Evolutionary conservation across 805 yeast species (phyloP).

Genomic region (Ogataea nonfermentans): DNA sequence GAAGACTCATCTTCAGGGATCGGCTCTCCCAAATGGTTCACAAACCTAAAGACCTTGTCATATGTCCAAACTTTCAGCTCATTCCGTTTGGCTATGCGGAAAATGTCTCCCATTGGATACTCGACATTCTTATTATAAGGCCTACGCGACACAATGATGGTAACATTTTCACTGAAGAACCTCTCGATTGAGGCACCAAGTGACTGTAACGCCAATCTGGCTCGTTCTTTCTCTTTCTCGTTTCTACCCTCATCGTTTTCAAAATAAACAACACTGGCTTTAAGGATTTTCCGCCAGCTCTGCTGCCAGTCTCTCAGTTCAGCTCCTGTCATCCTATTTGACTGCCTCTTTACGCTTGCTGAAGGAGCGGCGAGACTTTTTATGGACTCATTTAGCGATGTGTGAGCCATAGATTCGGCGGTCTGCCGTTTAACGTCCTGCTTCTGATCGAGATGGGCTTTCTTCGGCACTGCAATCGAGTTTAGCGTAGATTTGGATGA

Average conservation of each 20-base stretch:
- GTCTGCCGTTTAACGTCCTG: conserved; percentile 18
- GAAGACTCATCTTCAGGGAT: conserved; percentile 27
- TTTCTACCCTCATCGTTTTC: conserved; percentile 42
- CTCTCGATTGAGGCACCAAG: conserved; percentile 58
- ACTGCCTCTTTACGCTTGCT: conserved; percentile 12
- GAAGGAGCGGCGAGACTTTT: conserved; percentile 6
- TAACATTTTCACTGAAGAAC: conserved; percentile 60
- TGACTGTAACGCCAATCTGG: conserved; percentile 35
- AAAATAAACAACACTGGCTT: conserved; percentile 54
- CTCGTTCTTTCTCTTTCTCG: conserved; percentile 36
- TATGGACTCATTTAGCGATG: conserved; percentile 7
- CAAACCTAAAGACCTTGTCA: conserved; percentile 79
- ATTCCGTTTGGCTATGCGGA: conserved; percentile 56
- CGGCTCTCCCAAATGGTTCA: conserved; percentile 57
- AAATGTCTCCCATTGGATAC: conserved; percentile 58
- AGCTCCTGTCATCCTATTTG: conserved; percentile 32
- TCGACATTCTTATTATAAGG: conserved; percentile 38
- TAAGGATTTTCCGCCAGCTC: conserved; percentile 59
- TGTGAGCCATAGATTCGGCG: conserved; percentile 5
- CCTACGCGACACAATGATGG: conserved; percentile 77
- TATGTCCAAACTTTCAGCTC: conserved; percentile 83
- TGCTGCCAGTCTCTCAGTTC: conserved; percentile 57
- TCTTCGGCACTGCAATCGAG: conserved; percentile 21
- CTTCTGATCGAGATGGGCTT: conserved; percentile 21
- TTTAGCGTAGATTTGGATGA: conserved; percentile 30